These are phyloP conservation scores for Castanea mollissima DNA, from an alignment of 306 rosid species.

Conservation along the genomic window DNA sequence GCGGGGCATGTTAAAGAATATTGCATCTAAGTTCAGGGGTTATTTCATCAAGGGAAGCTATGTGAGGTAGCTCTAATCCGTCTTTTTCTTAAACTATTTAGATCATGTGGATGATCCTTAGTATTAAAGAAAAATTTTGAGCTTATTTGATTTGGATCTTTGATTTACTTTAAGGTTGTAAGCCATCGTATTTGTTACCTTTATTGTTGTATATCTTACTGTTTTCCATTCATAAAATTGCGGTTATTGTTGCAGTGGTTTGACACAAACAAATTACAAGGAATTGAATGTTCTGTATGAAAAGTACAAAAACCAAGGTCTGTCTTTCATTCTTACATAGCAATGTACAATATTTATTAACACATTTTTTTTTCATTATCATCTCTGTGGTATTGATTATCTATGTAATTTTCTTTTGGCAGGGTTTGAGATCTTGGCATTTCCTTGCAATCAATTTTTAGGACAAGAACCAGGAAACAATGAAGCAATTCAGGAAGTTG, in stretches of 20 bases:
- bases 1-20: not conserved
- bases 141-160: not conserved
- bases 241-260: conserved; percentile 58
- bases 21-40: not conserved
- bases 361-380: not conserved
- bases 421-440: conserved; percentile 92
- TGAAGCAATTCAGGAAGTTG: conserved; percentile 71
- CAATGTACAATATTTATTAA: not conserved
- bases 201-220: conserved; percentile 1
- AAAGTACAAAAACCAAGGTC: conserved; percentile 80
- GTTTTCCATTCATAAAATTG: conserved; percentile 1
- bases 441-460: conserved; percentile 94
- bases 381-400: not conserved
- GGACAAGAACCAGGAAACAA: conserved; percentile 86
- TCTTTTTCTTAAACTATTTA: not conserved
- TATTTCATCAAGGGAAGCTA: not conserved
- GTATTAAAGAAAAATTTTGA: not conserved
- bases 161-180: not conserved
- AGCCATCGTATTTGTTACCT: not conserved
- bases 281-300: conserved; percentile 65
- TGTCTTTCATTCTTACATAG: conserved; percentile 7
- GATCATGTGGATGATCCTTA: not conserved
- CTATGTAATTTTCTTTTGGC: not conserved
- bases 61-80: not conserved
- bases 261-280: conserved; percentile 81